Base-by-base conservation (phyloP, 176 grass and related monocot species). In the Puya raimondii region DNA sequence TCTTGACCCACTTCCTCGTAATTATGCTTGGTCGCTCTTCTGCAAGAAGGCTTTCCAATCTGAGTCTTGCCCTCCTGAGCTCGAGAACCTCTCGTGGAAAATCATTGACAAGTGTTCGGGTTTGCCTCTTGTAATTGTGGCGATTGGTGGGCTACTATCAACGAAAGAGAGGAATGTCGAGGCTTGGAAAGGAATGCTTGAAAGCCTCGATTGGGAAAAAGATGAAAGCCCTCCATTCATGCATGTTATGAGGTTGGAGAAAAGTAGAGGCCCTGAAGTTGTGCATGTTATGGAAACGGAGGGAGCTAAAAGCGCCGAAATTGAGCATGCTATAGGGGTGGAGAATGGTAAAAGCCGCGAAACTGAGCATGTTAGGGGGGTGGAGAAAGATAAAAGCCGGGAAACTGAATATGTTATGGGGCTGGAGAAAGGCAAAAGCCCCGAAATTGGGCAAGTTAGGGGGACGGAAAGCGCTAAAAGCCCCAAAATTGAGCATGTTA, bases 101-200 rank as follows among this genome's bases (percentile, higher is more conserved):
- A 66, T 76, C 12, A 16, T 67, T 21, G 15, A 27, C 2, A 53
- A 74, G 59, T 74, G 72, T 4, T 21, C 23, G 1, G 72, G 72
- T 63, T 23, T 74, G 72, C 72, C 72, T 27, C 48, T 76, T 50
- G 63, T 51, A 49, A 64, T 76, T 18, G 73, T 76, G 5, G 50
- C 64, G 9, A 56, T 76, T 49, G 64, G 73, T 9, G 73, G 73
- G 8, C 48, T 76, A 3, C 64, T 76, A 48, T 76, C 73, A 15
- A 76, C 12, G 4, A 76, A 67, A 52, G 63, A 53, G 17, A 63
- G 18, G 9, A 21, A 63, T 22, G 14, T 63, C 8, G 9, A 21
- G 9, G 58, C 22, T 10, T 63, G 58, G 58, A 14, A 63, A 25
- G 52, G 16, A 56, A 56, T 56, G 12, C 64, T 66, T 56, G 52